phyloP scores from a whole-genome alignment of 2,329 filamentous ascomycete genomes.

The Aspergillus latus region DNA sequence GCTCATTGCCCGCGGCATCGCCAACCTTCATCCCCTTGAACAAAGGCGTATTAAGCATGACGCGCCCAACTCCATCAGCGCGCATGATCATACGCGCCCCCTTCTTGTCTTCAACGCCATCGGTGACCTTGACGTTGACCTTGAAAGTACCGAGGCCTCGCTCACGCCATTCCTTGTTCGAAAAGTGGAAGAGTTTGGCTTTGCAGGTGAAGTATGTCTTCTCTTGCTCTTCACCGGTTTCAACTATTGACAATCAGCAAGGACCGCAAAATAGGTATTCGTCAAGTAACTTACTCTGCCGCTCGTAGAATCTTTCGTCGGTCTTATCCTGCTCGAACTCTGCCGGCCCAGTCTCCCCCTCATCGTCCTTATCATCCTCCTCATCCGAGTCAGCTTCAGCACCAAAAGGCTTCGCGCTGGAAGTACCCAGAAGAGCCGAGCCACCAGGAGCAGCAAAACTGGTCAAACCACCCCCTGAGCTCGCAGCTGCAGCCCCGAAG shows the following conservation, averaged over 20 bases:
- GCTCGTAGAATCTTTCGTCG: slow-evolving; percentile 52
- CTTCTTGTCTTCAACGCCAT: slow-evolving; percentile 54
- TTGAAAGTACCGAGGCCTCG: slow-evolving; percentile 81
- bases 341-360: slow-evolving; percentile 45
- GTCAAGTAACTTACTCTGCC: slow-evolving; percentile 61
- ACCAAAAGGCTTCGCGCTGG: slow-evolving; percentile 66
- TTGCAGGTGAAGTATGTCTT: slow-evolving; percentile 71
- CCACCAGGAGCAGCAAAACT: slow-evolving; percentile 69
- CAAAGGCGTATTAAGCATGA: slow-evolving; percentile 82
- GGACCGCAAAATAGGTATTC: neutral
- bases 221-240: slow-evolving; percentile 86
- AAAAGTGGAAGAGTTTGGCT: slow-evolving; percentile 81
- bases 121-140: slow-evolving; percentile 68
- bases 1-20: slow-evolving; percentile 60
- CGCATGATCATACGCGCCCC: slow-evolving; percentile 79
- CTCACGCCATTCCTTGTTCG: slow-evolving; percentile 80
- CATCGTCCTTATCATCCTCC: slow-evolving; percentile 53
- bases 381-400: slow-evolving; percentile 61
- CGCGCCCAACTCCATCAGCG: slow-evolving; percentile 81
- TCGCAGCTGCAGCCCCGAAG: slow-evolving; percentile 53
- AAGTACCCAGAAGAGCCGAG: slow-evolving; percentile 42
- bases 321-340: slow-evolving; percentile 52
- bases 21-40: slow-evolving; percentile 77
- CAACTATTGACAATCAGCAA: slow-evolving; percentile 55
- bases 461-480: slow-evolving; percentile 51